Percentiles rank a stretch among this genome's conserved stretches.
phyloP scores from a whole-genome alignment of 495 filamentous ascomycete species.

The Neurospora sublineolata region DNA sequence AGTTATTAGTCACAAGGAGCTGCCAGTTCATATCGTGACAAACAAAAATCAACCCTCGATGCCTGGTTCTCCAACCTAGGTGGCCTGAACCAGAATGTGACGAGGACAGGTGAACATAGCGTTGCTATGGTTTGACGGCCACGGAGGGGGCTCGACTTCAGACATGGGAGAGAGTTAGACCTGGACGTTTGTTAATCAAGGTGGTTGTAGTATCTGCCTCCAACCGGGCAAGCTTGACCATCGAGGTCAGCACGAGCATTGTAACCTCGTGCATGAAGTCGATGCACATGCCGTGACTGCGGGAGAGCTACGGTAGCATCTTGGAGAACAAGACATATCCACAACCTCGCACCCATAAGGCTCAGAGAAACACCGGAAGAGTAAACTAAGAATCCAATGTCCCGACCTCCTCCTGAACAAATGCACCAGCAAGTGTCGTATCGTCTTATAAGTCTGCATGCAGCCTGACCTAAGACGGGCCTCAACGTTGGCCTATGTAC shows the following conservation, averaged over 20 bases:
- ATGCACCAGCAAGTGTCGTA: background rate
- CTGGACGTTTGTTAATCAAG: background rate
- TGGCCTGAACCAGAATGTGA: background rate
- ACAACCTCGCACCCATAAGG: background rate
- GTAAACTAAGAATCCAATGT: background rate
- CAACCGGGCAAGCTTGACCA: background rate
- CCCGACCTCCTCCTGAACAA: background rate
- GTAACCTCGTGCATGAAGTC: background rate
- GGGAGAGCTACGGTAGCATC: background rate
- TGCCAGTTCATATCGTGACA: background rate
- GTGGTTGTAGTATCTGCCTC: background rate
- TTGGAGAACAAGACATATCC: background rate
- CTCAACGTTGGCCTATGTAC: background rate
- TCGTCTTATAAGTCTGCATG: background rate
- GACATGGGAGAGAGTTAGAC: background rate
- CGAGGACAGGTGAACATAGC: background rate
- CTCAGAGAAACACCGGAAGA: background rate
- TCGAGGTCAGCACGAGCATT: background rate
- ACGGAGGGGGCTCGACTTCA: background rate
- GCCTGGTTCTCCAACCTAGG: background rate
- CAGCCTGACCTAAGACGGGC: background rate
- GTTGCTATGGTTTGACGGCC: background rate
- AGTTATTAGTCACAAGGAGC: background rate
- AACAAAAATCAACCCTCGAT: background rate
- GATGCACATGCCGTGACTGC: background rate